Evolutionary conservation across 1,284 basidiomycete genomes (phyloP), one percentile per base, ranked within the genome.

Genomic region (Ceratobasidium sp.): DNA sequence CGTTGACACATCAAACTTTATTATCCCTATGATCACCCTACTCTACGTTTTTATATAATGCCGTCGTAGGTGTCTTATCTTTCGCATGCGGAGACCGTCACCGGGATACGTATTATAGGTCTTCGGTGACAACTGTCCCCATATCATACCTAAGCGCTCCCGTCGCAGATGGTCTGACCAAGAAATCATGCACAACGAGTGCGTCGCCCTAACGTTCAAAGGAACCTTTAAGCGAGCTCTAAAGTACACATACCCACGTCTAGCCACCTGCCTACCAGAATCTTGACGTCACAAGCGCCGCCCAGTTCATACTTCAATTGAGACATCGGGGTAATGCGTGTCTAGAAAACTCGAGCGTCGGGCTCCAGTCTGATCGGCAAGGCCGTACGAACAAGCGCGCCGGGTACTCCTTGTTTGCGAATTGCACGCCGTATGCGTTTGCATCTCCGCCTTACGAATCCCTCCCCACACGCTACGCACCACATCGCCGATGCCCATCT

Each of bases 391-490:
- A 47, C 56, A 72, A 72, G 57, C 69, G 24, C 69, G 69, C 41
- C 44, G 69, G 45, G 53, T 72, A 4, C 69, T 60, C 41, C 29
- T 72, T 33, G 41, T 69, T 15, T 69, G 66, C 36, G 66, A 47
- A 24, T 69, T 53, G 5, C 53, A 44, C 15, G 66, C 57, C 11
- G 54, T 69, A 2, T 69, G 66, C 66, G 66, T 69, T 24, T 69
- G 66, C 44, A 69, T 69, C 66, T 69, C 66, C n/a, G 57, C 66
- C 5, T 57, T 72, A 24, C 57, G 56, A 5, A 72, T 72, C 47
- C 60, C 69, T 72, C 69, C n/a, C 66, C 66, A 6, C 50, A 69
- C 24, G 41, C 66, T 22, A 53, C 66, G 3, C 69, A 60, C 50
- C 50, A 60, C 45, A 62, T 72, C 47, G 69, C 57, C 54, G 66